Evolutionary conservation across 1,139 yeast genomes (phyloP).

Genomic region (Zygosaccharomyces pseudobailii): DNA sequence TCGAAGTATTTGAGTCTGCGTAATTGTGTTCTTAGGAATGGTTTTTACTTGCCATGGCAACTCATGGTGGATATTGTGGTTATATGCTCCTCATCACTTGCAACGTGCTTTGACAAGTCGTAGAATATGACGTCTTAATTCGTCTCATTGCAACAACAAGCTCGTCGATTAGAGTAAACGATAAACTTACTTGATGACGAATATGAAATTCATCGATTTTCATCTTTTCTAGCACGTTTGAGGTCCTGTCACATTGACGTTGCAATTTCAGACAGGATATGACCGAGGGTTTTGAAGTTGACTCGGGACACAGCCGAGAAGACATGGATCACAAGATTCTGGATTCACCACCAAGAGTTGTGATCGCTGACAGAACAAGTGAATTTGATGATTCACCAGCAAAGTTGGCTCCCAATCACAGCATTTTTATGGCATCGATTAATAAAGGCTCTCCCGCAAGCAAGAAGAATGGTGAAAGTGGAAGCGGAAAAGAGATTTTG

Average conservation of each 20-base stretch:
- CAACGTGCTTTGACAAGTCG: background rate
- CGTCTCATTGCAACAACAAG: background rate
- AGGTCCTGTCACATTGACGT: background rate
- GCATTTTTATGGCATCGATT: conserved; percentile 23
- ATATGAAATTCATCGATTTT: background rate
- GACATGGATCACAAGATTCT: conserved; percentile 1
- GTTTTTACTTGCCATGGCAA: background rate
- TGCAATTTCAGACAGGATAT: background rate
- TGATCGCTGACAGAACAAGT: background rate
- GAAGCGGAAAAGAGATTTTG: background rate
- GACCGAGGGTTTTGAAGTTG: conserved; percentile 2
- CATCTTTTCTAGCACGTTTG: background rate
- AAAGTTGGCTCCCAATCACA: conserved; percentile 26
- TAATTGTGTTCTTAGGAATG: background rate
- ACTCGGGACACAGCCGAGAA: background rate
- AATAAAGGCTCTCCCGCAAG: conserved; percentile 9
- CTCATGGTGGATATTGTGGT: background rate
- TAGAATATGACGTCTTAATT: background rate
- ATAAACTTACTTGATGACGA: background rate
- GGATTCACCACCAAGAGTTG: conserved; percentile 2
- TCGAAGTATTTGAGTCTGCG: too few relatives aligned
- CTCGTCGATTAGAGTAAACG: background rate
- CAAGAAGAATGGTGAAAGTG: conserved; percentile 1
- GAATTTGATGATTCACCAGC: conserved; percentile 11
- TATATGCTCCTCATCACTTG: background rate